Evolutionary conservation across 345 rosid genomes (phyloP).

Genomic region (Gossypium sturtianum): DNA sequence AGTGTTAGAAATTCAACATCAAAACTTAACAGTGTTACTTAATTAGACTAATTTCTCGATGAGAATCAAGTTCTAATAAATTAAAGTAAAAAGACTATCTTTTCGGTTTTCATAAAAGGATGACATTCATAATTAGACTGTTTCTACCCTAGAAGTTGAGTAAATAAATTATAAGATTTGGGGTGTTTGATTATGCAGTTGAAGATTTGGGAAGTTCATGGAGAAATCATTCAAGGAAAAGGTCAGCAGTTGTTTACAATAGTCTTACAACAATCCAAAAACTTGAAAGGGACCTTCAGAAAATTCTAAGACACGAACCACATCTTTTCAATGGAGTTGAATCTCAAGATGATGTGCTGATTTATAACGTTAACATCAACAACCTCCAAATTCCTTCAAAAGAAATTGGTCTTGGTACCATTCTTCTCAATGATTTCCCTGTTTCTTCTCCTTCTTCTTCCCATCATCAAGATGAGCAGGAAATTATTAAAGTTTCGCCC

Average conservation of each 20-base stretch:
- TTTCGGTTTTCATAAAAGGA: too few relatives aligned
- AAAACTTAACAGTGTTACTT: too few relatives aligned
- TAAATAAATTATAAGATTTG: too few relatives aligned
- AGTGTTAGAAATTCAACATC: too few relatives aligned
- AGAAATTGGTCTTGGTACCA: conserved; percentile 35
- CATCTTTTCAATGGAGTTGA: not conserved
- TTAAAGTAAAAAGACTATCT: too few relatives aligned
- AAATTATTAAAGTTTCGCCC: not conserved
- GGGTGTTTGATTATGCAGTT: not conserved
- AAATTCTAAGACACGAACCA: not conserved
- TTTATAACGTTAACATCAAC: conserved; percentile 16
- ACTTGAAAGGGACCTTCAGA: conserved; percentile 27
- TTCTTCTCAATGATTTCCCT: conserved; percentile 19
- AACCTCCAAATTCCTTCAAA: not conserved
- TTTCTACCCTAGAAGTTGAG: too few relatives aligned
- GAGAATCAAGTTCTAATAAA: too few relatives aligned
- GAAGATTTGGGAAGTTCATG: not conserved
- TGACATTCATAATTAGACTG: too few relatives aligned
- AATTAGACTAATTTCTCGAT: too few relatives aligned
- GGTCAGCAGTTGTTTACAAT: not conserved
- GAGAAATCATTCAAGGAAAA: conserved; percentile 19
- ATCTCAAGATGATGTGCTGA: conserved; percentile 24
- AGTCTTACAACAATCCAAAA: conserved; percentile 14
- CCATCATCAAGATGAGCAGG: not conserved
- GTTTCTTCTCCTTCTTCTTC: not conserved